A percentile compares a stretch with the other conserved stretches of the same genome.
Conservation (phyloP, 768 basidiomycete species). For the Lactarius quietus region DNA sequence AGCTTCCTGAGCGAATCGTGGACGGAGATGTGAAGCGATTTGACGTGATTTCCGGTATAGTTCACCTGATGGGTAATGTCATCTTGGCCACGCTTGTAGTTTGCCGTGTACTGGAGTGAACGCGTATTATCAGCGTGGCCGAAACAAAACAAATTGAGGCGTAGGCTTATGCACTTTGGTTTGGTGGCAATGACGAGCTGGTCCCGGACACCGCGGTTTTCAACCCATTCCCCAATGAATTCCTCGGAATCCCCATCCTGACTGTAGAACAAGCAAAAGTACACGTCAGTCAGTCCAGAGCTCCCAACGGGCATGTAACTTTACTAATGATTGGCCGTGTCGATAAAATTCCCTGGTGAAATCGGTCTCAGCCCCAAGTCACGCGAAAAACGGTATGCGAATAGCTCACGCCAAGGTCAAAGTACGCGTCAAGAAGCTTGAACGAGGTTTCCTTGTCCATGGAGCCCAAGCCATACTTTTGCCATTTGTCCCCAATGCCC, state of each 20-base stretch:
- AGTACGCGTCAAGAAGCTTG: conserved; percentile 44
- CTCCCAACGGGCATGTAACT: conserved; percentile 32
- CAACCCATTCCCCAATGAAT: conserved; percentile 43
- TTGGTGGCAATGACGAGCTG: conserved; percentile 36
- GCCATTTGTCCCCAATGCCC: conserved; percentile 41
- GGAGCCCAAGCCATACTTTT: conserved; percentile 33
- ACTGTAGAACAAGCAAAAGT: conserved; percentile 10
- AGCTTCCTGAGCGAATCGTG: conserved; percentile 46
- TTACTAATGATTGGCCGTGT: conserved; percentile 40
- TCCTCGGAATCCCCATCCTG: conserved; percentile 32
- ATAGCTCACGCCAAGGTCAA: conserved; percentile 38
- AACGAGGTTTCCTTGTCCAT: conserved; percentile 43
- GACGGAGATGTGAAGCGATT: conserved; percentile 35
- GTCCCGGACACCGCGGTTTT: conserved; percentile 35
- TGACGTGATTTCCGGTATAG: conserved; percentile 41
- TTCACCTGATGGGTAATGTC: conserved; percentile 35
- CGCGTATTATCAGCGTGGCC: not conserved
- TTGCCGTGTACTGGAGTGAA: conserved; percentile 29
- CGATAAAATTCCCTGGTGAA: conserved; percentile 33
- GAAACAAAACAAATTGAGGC: not conserved
- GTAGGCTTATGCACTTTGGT: conserved; percentile 24
- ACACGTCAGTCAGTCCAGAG: not conserved
- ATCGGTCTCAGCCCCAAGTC: not conserved
- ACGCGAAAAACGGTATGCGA: not conserved
- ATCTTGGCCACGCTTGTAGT: conserved; percentile 26